phyloP scores from a whole-genome alignment of 2,329 filamentous ascomycete species.

The Akanthomyces muscarius region DNA sequence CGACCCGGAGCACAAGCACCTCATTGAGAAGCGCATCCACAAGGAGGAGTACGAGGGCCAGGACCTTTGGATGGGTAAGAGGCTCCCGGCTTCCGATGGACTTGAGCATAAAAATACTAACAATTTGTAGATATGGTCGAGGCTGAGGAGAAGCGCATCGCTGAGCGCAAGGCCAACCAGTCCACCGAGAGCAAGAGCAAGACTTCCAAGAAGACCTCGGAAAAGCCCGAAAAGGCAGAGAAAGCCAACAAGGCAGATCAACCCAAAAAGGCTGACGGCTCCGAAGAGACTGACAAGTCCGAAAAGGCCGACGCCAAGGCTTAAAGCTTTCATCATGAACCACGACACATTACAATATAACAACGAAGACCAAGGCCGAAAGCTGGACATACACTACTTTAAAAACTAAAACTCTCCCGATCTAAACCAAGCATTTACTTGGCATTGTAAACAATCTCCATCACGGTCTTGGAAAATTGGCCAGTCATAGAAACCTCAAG shows the following conservation, averaged over 20 bases:
- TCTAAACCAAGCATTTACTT: not conserved
- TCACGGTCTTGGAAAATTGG: not conserved
- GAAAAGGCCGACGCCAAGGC: not conserved
- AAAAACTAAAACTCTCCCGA: slow-evolving; percentile 15
- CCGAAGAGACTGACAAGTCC: not conserved
- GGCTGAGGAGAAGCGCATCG: slow-evolving; percentile 64
- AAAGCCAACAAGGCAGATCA: not conserved
- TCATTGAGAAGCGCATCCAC: slow-evolving; percentile 84
- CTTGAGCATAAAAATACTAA: not conserved
- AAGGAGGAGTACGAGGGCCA: slow-evolving; percentile 84
- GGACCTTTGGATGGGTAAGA: slow-evolving; percentile 84
- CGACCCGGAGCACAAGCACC: slow-evolving; percentile 75
- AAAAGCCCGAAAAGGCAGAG: not conserved
- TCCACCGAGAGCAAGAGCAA: not conserved
- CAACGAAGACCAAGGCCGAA: not conserved
- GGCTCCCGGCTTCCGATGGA: no score
- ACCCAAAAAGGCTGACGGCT: not conserved
- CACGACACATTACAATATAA: not conserved
- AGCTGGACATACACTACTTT: not conserved
- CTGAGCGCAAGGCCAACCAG: slow-evolving; percentile 33
- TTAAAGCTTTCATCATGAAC: not conserved
- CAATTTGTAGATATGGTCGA: slow-evolving; percentile 67
- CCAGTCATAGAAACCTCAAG: not conserved
- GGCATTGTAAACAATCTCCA: not conserved
- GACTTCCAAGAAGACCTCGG: not conserved